These are phyloP conservation scores for Dactylorhiza incarnata DNA, from an alignment of 106 monocot genomes.

Conservation along the genomic window DNA sequence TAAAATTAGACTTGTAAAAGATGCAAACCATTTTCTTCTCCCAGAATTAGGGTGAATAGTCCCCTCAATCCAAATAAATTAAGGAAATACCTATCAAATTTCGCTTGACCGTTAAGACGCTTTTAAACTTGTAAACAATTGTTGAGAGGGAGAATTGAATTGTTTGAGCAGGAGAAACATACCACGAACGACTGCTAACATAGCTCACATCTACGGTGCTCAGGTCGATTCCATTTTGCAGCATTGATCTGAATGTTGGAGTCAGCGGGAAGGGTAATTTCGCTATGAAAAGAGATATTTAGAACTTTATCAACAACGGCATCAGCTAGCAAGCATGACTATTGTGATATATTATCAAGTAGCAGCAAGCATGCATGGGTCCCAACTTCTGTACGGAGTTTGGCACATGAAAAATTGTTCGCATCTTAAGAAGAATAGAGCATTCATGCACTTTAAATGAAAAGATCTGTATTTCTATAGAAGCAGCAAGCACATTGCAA, in stretches of 20 bases:
- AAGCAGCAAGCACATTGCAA: not conserved
- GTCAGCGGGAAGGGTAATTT: conserved; percentile 94
- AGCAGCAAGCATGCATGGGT: not conserved
- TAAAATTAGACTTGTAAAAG: not conserved
- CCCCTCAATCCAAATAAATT: conserved; percentile 97
- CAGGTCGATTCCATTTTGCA: conserved; percentile 98
- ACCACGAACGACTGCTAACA: conserved; percentile 99
- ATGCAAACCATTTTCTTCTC: conserved; percentile 93
- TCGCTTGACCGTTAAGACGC: not conserved
- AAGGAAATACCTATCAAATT: conserved; percentile 71
- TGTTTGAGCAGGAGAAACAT: not conserved
- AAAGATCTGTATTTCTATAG: not conserved
- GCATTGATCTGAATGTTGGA: conserved; percentile 88
- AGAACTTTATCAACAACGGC: not conserved
- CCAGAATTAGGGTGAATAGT: conserved; percentile 92
- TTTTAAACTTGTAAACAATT: conserved; percentile 4
- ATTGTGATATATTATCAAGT: not conserved
- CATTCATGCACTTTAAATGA: not conserved
- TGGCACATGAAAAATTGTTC: too few relatives aligned
- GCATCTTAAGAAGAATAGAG: not conserved
- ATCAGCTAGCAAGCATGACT: not conserved
- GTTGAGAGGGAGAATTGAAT: not conserved
- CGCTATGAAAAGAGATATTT: conserved; percentile 28
- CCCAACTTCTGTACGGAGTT: too few relatives aligned
- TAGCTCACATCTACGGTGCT: conserved; percentile 99